Evolutionary conservation across 1,284 basidiomycete species (phyloP).

Genomic region (Cryptococcus sp.): DNA sequence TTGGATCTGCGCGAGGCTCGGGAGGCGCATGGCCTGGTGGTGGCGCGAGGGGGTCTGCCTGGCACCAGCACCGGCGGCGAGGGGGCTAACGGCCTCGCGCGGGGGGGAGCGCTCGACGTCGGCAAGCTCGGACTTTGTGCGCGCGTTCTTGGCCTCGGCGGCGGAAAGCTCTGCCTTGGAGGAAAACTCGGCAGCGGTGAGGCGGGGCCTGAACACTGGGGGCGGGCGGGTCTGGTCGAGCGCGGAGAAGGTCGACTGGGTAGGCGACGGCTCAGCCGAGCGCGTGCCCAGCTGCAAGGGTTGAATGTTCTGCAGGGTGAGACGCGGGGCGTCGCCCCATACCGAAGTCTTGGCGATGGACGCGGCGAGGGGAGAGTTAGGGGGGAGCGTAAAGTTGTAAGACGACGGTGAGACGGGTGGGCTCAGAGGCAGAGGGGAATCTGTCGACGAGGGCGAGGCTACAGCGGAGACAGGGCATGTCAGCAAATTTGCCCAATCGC

Average conservation of each 20-base stretch:
- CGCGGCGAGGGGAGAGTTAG: conserved; percentile 30
- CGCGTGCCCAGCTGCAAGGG: conserved; percentile 28
- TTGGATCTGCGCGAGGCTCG: conserved; percentile 44
- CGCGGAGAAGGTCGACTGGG: conserved; percentile 29
- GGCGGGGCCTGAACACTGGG: conserved; percentile 36
- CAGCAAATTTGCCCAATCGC: neutral
- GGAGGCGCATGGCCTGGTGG: conserved; percentile 26
- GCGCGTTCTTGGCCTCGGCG: conserved; percentile 15
- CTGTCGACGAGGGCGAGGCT: conserved; percentile 57
- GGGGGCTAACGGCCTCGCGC: too few species aligned
- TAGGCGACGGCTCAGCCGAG: conserved; percentile 38
- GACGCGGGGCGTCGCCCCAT: too few species aligned
- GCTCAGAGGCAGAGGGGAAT: conserved; percentile 50
- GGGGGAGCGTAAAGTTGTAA: conserved; percentile 34
- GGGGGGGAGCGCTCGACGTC: neutral
- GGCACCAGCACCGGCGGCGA: conserved; percentile 15
- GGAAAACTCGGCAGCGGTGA: conserved; percentile 32
- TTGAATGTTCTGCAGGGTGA: neutral
- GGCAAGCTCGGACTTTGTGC: conserved; percentile 27
- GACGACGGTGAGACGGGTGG: conserved; percentile 27
- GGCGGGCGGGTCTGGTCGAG: conserved; percentile 34
- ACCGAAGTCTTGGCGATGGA: conserved; percentile 17
- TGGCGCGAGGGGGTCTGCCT: conserved; percentile 16
- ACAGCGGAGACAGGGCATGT: neutral
- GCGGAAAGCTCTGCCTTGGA: conserved; percentile 17